Base-by-base conservation (phyloP, 495 filamentous ascomycete genomes). In the Podospora sp. region DNA sequence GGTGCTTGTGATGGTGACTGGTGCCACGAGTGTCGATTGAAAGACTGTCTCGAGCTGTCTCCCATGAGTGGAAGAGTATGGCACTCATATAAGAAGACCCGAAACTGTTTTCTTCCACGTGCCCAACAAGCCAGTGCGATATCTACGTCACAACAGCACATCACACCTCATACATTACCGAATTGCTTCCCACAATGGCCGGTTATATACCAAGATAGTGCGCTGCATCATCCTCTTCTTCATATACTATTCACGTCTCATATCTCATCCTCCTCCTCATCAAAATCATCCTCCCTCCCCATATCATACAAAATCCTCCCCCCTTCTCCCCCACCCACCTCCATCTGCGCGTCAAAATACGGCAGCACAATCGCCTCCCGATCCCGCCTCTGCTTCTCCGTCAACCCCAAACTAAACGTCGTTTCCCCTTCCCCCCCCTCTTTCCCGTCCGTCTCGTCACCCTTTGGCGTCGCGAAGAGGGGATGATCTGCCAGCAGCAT, bases 231-330 rank as follows among this genome's bases (percentile, higher is more conserved):
- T 33, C 8, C 29, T 33, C 29, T 33, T 33, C 29, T 8, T 33
- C 8, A 8, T 8, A 33, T 8, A 33, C 8, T 33, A 33, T 6
- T 2, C 11, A 56, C n/a, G 20, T 56, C 46, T 49, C 25, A 97
- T 61, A 97, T 93, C 78, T 99, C 96, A 83, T 99, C 95, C 75
- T 99, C 96, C 79, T 98, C 96, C 68, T 98, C 95, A 74, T 99
- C 95, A 77, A 97, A 99, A 78, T 99, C 96, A 81, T 99, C 95
- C 81, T 97, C 96, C 61, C 87, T 86, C 29, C 94, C 95, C 89
- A 97, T 95, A 61, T 97, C 94, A 80, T 98, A 98, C 72, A 99
- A 73, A 62, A 99, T 99, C 68, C 94, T 84, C 0, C 96, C 95
- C 33, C 92, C 91, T 14, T 94, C 92, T 14, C 91, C 91, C 0